Evolutionary conservation across 805 yeast genomes (phyloP), one percentile per base, ranked within the genome.

Genomic region (Kodamaea laetipori): DNA sequence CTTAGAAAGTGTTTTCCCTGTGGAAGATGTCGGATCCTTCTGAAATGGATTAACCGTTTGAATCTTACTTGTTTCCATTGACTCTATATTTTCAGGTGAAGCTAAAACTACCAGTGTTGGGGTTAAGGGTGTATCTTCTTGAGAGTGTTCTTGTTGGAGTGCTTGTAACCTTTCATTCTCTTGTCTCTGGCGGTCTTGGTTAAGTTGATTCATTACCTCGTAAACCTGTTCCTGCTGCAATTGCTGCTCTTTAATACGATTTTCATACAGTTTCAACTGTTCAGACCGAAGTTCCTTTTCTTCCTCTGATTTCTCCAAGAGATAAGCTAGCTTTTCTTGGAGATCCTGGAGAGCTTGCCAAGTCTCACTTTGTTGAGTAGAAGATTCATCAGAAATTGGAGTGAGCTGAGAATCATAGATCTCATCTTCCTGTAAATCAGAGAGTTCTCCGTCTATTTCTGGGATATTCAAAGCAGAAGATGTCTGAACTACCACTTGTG

Each of bases 1-100:
- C 15, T 34, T 25, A 4, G 44, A 34, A 17, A 34, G 34, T 12
- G 34, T 30, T 16, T 30, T 30, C 19, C 34, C 18, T 30, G 17
- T 30, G 13, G 24, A 8, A 21, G 24, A 6, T 6, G 24, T 6
- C 24, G 6, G 24, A 21, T 6, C 24, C 8, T 21, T 6, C 8
- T 12, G 19, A 15, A 30, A 10, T 4, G 18, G 19, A 10, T 30
- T 15, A 4, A 9, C 30, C 5, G 5, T 10, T 26, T 9, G 13
- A 4, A 4, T 9, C 30, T 26, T 6, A 26, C 11, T 10, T 10
- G 30, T n/a, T 26, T 26, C 30, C 13, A 9, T 6, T 23, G 25
- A 7, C 9, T 26, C 30, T 26, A 26, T 10, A 7, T 23, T 9
- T 23, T 23, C 25, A 7, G 25, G 9, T 7, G 9, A 7, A 23